Evolutionary conservation across 805 yeast species (phyloP), one percentile per base, ranked within the genome.

Genomic region (Starmerella asiatica): DNA sequence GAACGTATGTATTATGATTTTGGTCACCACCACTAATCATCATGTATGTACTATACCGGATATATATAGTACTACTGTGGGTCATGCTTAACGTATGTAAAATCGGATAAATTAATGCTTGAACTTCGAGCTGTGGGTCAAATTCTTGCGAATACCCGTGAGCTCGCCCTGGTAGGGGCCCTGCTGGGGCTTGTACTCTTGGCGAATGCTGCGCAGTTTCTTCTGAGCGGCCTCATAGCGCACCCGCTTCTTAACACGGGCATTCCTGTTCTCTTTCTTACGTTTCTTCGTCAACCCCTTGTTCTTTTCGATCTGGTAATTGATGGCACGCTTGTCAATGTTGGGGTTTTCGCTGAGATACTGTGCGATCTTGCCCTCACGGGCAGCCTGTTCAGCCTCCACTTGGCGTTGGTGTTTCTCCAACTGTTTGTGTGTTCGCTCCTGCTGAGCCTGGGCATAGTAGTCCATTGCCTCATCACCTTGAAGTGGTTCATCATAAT

Each of bases 221-320:
- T 84, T 88, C 67, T 84, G 76, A 21, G 98, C 98, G 59, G 73
- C 70, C 48, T 84, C 97, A 67, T 81, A 91, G 74, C 83, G 83
- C 76, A 77, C 82, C 70, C 98, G 80, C 93, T 88, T 91, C 71
- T 91, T 91, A 54, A 91, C 97, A 65, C 98, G 79, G 32, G 97
- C 74, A 60, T 91, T 91, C 63, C 96, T 75, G 68, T 81, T 76
- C 49, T 83, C 95, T 70, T 91, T 91, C 68, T 82, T 80, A 59
- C 94, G 73, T 60, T 78, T 80, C 16, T 93, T 88, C 1, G 96
- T 86, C 47, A 91, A 75, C 56, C 98, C 98, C 67, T 83, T 86
- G 67, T 91, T 91, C 72, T 88, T 91, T 64, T 83, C 69, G 47
- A 91, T 91, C 67, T 88, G 97, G 64, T 79, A 91, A 59, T 81